A percentile compares a stretch with the other conserved stretches of the same genome.
These are phyloP conservation scores for Sporobolomyces phaffii DNA, from an alignment of 768 basidiomycete genomes.

Conservation along the genomic window DNA sequence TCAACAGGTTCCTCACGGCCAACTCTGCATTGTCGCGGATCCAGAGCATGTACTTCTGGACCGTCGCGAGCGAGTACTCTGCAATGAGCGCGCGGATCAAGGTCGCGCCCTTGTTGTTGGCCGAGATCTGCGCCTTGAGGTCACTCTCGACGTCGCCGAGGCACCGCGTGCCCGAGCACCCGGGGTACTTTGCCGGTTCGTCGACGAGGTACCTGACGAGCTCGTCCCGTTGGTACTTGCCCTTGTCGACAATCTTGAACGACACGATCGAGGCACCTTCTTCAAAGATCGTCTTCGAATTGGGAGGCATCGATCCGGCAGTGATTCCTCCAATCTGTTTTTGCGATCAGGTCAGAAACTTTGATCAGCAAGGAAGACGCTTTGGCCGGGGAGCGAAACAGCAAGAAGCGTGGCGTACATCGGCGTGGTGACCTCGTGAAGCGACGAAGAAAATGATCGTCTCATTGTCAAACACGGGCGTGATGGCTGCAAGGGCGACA, in stretches of 20 bases:
- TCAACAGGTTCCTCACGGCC: slow-evolving; percentile 75
- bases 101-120: slow-evolving; percentile 60
- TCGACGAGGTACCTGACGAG: slow-evolving; percentile 74
- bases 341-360: no score
- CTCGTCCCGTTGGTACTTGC: slow-evolving; percentile 69
- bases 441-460: slow-evolving; percentile 52
- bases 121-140: slow-evolving; percentile 87
- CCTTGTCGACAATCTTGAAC: slow-evolving; percentile 81
- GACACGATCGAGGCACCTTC: slow-evolving; percentile 90
- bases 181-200: slow-evolving; percentile 55
- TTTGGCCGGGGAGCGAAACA: no score
- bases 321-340: slow-evolving; percentile 62
- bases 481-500: slow-evolving; percentile 58
- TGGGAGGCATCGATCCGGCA: slow-evolving; percentile 82
- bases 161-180: slow-evolving; percentile 69
- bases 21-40: slow-evolving; percentile 81
- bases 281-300: slow-evolving; percentile 81
- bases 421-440: slow-evolving; percentile 87
- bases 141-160: slow-evolving; percentile 86
- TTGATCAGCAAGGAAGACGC: no score
- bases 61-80: slow-evolving; percentile 76
- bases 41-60: slow-evolving; percentile 57
- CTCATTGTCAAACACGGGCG: slow-evolving; percentile 68
- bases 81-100: slow-evolving; percentile 56
- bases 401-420: no score